Evolutionary conservation across 306 rosid genomes (phyloP).

Genomic region (Adenanthera pavonina): DNA sequence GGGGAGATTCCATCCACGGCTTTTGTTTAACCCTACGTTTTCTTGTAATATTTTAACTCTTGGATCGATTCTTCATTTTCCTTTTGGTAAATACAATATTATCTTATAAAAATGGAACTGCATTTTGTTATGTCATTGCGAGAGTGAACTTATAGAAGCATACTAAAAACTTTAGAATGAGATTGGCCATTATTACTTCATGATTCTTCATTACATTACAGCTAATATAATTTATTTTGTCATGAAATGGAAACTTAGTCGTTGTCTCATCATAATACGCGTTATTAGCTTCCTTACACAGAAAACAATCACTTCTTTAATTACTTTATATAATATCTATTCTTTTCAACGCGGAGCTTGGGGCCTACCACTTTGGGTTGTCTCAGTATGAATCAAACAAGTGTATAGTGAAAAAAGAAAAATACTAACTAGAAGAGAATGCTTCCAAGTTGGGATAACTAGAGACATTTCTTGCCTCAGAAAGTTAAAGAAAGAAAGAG

Average conservation of each 20-base stretch:
- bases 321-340: conserved; percentile 16
- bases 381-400: conserved; percentile 13
- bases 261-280: conserved; percentile 13
- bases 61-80: neutral
- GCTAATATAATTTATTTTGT: neutral
- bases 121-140: neutral
- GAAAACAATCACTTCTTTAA: conserved; percentile 6
- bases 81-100: neutral
- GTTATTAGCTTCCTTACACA: conserved; percentile 30
- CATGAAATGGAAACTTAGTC: neutral
- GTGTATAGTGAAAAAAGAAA: conserved; percentile 18
- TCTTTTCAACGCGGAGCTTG: conserved; percentile 17
- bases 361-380: conserved; percentile 34
- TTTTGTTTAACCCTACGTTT: neutral
- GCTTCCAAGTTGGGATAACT: conserved; percentile 30
- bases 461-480: conserved; percentile 18
- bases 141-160: neutral
- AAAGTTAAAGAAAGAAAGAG: conserved; percentile 31
- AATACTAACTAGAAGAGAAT: neutral
- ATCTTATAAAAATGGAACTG: neutral
- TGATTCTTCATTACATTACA: conserved; percentile 23
- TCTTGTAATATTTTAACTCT: neutral
- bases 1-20: conserved; percentile 4
- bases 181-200: conserved; percentile 34
- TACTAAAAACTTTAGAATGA: neutral